Conservation (phyloP, 495 filamentous ascomycete species). For the Neurospora cerealis region DNA sequence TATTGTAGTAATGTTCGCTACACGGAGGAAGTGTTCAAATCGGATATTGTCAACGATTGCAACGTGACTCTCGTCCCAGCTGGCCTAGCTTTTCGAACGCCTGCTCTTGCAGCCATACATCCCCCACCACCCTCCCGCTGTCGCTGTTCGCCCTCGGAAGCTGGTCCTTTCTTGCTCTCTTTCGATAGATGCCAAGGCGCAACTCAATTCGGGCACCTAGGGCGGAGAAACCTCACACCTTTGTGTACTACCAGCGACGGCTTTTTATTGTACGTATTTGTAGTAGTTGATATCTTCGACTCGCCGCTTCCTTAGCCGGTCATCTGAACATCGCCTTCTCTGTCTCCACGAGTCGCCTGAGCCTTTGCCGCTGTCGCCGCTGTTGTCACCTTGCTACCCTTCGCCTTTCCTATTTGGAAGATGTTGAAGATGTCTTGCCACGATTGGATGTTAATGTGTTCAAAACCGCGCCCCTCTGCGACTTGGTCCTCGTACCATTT, state of each 20-base stretch:
- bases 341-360: background rate
- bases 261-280: background rate
- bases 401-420: slow-evolving; percentile 12
- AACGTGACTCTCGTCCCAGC: background rate
- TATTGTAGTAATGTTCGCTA: background rate
- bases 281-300: background rate
- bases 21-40: background rate
- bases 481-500: slow-evolving; percentile 36
- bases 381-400: background rate
- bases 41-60: background rate
- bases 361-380: background rate
- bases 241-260: background rate
- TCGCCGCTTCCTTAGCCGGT: background rate
- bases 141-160: background rate
- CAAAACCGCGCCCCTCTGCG: slow-evolving; percentile 28
- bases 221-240: background rate
- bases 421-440: slow-evolving; percentile 23
- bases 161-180: background rate
- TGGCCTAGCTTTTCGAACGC: background rate
- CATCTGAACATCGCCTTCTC: background rate
- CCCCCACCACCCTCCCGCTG: background rate
- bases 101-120: background rate
- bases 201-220: background rate
- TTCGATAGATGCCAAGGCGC: background rate
- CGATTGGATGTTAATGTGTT: slow-evolving; percentile 28